A percentile compares a stretch with the other conserved stretches of the same genome.
Evolutionary conservation across 2,329 filamentous ascomycete species (phyloP).

Genomic region (Chlorencoelia australis): DNA sequence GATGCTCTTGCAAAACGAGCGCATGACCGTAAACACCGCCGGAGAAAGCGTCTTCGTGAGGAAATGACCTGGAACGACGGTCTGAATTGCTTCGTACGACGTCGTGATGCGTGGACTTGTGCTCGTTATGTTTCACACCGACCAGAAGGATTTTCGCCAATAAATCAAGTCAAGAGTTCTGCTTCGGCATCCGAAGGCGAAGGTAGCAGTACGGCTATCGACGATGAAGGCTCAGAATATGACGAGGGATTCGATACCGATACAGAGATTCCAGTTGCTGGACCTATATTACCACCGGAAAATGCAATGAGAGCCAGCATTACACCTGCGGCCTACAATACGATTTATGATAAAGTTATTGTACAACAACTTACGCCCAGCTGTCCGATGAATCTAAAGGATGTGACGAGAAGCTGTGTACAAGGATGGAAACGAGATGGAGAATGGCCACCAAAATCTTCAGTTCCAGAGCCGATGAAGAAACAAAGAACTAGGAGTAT

Average conservation of each 20-base stretch:
- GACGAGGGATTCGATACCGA: slow-evolving; percentile 21
- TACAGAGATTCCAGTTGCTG: slow-evolving; percentile 53
- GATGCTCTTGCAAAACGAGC: slow-evolving; percentile 16
- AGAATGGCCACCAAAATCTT: slow-evolving; percentile 72
- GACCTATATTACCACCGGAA: slow-evolving; percentile 59
- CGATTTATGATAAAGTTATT: slow-evolving; percentile 85
- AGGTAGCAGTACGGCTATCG: slow-evolving; percentile 16
- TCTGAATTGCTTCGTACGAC: slow-evolving; percentile 64
- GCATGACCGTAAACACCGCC: slow-evolving; percentile 31
- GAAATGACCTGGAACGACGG: slow-evolving; percentile 74
- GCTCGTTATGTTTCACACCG: slow-evolving; percentile 46
- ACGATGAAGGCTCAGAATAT: slow-evolving; percentile 13
- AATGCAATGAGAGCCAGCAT: slow-evolving; percentile 75
- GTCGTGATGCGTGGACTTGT: slow-evolving; percentile 78
- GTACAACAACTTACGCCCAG: slow-evolving; percentile 69
- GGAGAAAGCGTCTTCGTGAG: slow-evolving; percentile 42
- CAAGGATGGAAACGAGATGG: slow-evolving; percentile 88
- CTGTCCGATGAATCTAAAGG: slow-evolving; percentile 77
- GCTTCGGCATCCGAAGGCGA: slow-evolving; percentile 28
- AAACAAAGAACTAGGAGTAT: slow-evolving; percentile 20
- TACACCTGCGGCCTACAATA: slow-evolving; percentile 60
- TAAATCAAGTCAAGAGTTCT: too few relatives aligned
- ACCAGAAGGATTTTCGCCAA: too few relatives aligned
- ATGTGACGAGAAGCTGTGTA: slow-evolving; percentile 73
- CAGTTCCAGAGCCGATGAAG: slow-evolving; percentile 30